These are phyloP conservation scores for Aciculoconidium aculeatum DNA, from an alignment of 805 yeast species.

Conservation along the genomic window DNA sequence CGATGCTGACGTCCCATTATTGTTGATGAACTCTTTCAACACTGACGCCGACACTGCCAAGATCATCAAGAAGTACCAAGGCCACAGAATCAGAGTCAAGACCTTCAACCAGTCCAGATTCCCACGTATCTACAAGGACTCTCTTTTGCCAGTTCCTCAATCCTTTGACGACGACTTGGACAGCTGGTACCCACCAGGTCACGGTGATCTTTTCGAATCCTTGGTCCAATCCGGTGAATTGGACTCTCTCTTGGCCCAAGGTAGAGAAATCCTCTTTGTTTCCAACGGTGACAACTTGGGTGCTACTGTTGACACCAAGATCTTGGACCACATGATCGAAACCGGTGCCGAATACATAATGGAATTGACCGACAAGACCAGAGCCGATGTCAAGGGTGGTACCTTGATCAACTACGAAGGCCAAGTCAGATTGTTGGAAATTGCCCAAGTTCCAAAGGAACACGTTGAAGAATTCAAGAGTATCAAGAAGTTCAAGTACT, in stretches of 20 bases:
- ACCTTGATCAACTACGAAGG: slow-evolving; percentile 95
- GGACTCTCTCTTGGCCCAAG: slow-evolving; percentile 83
- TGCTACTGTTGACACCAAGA: slow-evolving; percentile 91
- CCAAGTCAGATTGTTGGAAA: slow-evolving; percentile 87
- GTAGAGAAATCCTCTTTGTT: slow-evolving; percentile 91
- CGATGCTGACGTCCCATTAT: slow-evolving; percentile 90
- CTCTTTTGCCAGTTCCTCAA: slow-evolving; percentile 92
- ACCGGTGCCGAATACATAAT: slow-evolving; percentile 90
- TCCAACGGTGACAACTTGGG: slow-evolving; percentile 98
- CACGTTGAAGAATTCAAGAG: slow-evolving; percentile 97
- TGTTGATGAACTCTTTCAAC: slow-evolving; percentile 97
- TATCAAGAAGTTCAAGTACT: slow-evolving; percentile 95
- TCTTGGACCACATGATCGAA: slow-evolving; percentile 88
- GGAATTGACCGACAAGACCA: slow-evolving; percentile 98
- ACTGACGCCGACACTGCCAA: slow-evolving; percentile 94
- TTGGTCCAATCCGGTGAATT: slow-evolving; percentile 86
- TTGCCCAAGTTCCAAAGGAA: slow-evolving; percentile 97
- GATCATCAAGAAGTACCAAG: slow-evolving; percentile 92
- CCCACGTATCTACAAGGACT: slow-evolving; percentile 93
- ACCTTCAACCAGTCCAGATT: slow-evolving; percentile 97
- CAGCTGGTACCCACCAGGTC: slow-evolving; percentile 99
- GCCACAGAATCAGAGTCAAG: slow-evolving; percentile 90
- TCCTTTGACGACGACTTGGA: slow-evolving; percentile 66
- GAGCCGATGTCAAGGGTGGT: slow-evolving; percentile 99
- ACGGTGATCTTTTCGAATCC: slow-evolving; percentile 94